These are phyloP conservation scores for Mucor mucedo DNA, from an alignment of 371 early-diverging fungal genomes.

Conservation along the genomic window DNA sequence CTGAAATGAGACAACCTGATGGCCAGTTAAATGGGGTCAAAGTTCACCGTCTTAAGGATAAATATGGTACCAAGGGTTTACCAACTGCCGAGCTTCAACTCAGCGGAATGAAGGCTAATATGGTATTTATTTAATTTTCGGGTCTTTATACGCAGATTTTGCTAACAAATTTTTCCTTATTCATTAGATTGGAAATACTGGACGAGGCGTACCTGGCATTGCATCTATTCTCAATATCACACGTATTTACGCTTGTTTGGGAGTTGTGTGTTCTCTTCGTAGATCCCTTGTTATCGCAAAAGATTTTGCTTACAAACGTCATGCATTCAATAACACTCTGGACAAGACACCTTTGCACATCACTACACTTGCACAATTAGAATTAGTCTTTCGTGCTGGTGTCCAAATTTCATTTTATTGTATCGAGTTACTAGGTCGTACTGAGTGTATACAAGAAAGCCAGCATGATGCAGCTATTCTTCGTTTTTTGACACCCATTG, in stretches of 20 bases:
- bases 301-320: constrained; percentile 63
- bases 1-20: constrained; percentile 57
- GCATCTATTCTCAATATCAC: constrained; percentile 71
- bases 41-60: constrained; percentile 69
- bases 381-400: constrained; percentile 55
- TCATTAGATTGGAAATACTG: constrained; percentile 45
- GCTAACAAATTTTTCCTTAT: neutral
- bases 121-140: constrained; percentile 34
- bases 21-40: constrained; percentile 66
- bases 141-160: neutral
- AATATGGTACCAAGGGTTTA: constrained; percentile 69
- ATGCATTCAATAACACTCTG: constrained; percentile 29
- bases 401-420: constrained; percentile 63
- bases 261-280: constrained; percentile 52
- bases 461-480: constrained; percentile 50
- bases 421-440: constrained; percentile 59
- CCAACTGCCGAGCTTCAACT: constrained; percentile 78
- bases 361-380: constrained; percentile 60
- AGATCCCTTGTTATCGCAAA: constrained; percentile 59
- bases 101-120: constrained; percentile 57
- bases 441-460: constrained; percentile 37
- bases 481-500: constrained; percentile 68
- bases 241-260: constrained; percentile 64
- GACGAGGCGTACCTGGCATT: constrained; percentile 67
- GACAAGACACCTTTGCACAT: constrained; percentile 62